Evolutionary conservation across 2,329 filamentous ascomycete genomes (phyloP).

Genomic region (Trichothecium roseum): DNA sequence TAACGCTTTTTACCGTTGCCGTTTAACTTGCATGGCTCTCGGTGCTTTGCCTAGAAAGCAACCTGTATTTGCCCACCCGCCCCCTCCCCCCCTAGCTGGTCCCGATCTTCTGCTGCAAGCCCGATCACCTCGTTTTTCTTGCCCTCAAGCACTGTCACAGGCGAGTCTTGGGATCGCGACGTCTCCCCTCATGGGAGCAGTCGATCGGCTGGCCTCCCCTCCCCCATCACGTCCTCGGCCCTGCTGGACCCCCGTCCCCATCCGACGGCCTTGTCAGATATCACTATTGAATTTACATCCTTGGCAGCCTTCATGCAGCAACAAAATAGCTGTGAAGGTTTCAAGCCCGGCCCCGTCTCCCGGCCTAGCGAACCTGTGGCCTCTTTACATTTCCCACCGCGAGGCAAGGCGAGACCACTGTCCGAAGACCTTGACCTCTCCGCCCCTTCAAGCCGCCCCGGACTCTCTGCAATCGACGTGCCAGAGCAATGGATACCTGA

Average conservation of each 20-base stretch:
- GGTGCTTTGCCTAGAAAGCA: too few species aligned
- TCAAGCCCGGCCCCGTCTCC: neutral
- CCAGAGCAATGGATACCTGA: conserved; percentile 1
- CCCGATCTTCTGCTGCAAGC: neutral
- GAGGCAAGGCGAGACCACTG: neutral
- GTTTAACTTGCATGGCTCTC: too few species aligned
- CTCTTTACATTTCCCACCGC: neutral
- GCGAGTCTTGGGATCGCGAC: too few species aligned
- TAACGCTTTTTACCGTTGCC: too few species aligned
- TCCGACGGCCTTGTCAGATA: too few species aligned
- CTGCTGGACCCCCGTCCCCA: neutral
- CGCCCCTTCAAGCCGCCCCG: neutral
- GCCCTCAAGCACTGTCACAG: neutral
- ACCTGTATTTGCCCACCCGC: too few species aligned
- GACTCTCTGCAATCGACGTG: neutral
- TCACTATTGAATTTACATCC: neutral
- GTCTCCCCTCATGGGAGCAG: too few species aligned
- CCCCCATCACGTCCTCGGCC: neutral
- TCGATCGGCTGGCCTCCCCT: too few species aligned
- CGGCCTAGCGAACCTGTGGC: neutral
- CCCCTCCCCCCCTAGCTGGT: neutral
- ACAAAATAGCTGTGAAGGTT: neutral
- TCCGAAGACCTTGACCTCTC: neutral
- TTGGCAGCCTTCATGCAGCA: conserved; percentile 2
- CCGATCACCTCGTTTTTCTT: neutral